phyloP scores from a whole-genome alignment of 371 early-diverging fungal genomes.

The Thermomucor indicae-seudaticae region DNA sequence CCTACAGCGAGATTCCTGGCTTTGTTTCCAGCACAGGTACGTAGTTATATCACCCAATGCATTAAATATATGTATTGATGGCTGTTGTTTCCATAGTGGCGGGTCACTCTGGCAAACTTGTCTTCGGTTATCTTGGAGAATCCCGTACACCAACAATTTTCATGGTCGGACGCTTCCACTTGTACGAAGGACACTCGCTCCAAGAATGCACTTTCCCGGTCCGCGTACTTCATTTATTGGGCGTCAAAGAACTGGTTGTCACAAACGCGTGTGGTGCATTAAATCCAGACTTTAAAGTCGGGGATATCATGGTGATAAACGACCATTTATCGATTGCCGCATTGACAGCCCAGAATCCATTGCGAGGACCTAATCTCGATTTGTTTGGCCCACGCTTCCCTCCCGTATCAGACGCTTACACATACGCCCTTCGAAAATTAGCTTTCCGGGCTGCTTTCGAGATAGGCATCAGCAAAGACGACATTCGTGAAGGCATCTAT shows the following conservation, averaged over 20 bases:
- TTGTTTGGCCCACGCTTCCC: conserved; percentile 93
- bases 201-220: conserved; percentile 83
- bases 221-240: conserved; percentile 83
- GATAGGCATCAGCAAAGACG: conserved; percentile 45
- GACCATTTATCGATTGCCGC: conserved; percentile 90
- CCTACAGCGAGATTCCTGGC: conserved; percentile 83
- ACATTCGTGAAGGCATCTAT: conserved; percentile 81
- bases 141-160: conserved; percentile 66
- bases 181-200: conserved; percentile 81
- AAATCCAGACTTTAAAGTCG: conserved; percentile 75
- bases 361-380: conserved; percentile 82
- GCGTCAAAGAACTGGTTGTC: conserved; percentile 74
- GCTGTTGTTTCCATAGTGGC: conserved; percentile 55
- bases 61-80: too few species aligned
- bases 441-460: conserved; percentile 62
- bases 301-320: conserved; percentile 84
- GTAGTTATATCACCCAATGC: too few species aligned
- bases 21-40: conserved; percentile 85
- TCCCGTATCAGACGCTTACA: conserved; percentile 87
- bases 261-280: conserved; percentile 95
- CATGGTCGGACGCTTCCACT: conserved; percentile 89
- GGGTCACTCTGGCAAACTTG: conserved; percentile 91
- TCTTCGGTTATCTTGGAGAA: conserved; percentile 81
- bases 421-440: conserved; percentile 71
- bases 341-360: conserved; percentile 75